A percentile compares a stretch with the other conserved stretches of the same genome.
Conservation (phyloP, 148 eudicot genomes). For the Bassia scoparia region DNA sequence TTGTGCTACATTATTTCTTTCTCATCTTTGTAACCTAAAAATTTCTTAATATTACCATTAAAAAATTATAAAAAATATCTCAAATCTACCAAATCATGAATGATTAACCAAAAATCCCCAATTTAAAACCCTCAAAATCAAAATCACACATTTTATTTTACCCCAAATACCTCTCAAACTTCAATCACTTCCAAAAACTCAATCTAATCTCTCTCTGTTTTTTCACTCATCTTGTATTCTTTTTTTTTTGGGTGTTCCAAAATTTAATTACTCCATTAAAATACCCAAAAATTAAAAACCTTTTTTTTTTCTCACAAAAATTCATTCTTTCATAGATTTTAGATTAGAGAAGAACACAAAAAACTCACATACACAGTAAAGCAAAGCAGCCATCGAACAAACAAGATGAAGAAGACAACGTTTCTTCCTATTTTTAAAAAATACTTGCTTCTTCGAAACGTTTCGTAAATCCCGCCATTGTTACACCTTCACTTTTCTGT, state of each 20-base stretch:
- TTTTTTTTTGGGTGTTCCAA: neutral
- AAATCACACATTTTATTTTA: too few relatives aligned
- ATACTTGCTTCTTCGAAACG: slow-evolving; percentile 29
- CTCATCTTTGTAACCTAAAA: too few relatives aligned
- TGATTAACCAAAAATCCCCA: too few relatives aligned
- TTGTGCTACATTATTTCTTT: too few relatives aligned
- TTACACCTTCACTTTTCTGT: slow-evolving; percentile 6
- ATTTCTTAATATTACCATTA: too few relatives aligned
- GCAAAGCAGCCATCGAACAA: slow-evolving; percentile 15
- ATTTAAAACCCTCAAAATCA: too few relatives aligned
- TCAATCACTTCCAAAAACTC: too few relatives aligned
- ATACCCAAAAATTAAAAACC: neutral
- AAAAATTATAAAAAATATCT: too few relatives aligned
- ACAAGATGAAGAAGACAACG: slow-evolving; percentile 23
- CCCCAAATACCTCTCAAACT: too few relatives aligned
- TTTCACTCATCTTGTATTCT: neutral
- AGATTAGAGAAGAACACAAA: neutral
- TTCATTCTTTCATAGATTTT: neutral
- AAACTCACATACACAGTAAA: neutral
- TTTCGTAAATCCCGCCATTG: slow-evolving; percentile 44
- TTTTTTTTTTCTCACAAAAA: neutral
- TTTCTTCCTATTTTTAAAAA: slow-evolving; percentile 27
- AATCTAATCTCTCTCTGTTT: too few relatives aligned
- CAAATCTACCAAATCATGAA: too few relatives aligned
- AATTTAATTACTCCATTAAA: neutral